Evolutionary conservation across 805 yeast species (phyloP), one percentile per base, ranked within the genome.

Genomic region (Zygoascus biomembranicola): DNA sequence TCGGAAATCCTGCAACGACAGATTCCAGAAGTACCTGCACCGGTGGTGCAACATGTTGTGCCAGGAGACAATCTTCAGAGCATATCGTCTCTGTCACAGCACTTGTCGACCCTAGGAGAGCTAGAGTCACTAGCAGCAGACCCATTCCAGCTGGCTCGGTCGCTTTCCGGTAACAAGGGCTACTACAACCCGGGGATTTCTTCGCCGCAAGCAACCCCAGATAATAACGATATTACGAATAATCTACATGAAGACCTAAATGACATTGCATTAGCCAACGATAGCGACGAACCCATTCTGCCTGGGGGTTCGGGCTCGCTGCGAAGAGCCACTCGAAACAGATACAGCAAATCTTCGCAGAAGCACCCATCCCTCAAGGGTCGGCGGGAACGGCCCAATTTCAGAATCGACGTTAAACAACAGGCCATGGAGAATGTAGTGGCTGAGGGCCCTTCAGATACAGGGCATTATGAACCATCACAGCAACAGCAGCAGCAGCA

Each of bases 91-190:
- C 61, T 69, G 18, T 84, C 95, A 2, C 79, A 73, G 56, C 96
- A 90, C 66, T 72, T 90, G 52, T 85, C 87, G 58, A 80, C 77
- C 47, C 72, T 90, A 47, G 81, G 92, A 0, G 84, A 82, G 58
- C 73, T 82, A 68, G 95, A 65, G 47, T 55, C 64, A 31, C 54
- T 63, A 45, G 82, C 89, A 3, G 78, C 83, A 42, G 95, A 88
- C 70, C 95, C 96, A 0, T 84, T 85, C 5, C 81, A 95, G 0
- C 73, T 88, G 53, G 96, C 95, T 0, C 73, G 95, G 62, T 82
- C 94, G 1, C 73, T 89, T 49, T 84, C 92, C 3, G 35, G 20
- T 19, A 50, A 44, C 47, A 23, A 26, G 32, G 47, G 47, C 32
- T 42, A 42, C 26, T 42, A 42, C 16, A 19, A 18, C 10, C 44